Evolutionary conservation across 768 basidiomycete genomes (phyloP).

Genomic region (Cubamyces sp.): DNA sequence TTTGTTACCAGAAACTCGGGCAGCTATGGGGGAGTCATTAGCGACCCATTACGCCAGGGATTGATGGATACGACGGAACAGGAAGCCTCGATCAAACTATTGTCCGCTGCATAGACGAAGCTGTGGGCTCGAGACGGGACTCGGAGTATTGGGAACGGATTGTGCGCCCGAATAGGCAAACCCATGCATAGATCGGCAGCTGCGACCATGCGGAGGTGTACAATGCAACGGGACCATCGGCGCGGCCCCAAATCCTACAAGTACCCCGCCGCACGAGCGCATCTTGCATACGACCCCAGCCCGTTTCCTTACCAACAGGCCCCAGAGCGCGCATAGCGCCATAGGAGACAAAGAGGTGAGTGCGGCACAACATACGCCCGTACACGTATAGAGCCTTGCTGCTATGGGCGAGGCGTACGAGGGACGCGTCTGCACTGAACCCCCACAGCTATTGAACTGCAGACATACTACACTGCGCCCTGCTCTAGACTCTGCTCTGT

Average conservation of each 20-base stretch:
- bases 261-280: no score
- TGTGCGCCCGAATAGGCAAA: conserved; percentile 19
- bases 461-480: no score
- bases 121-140: conserved; percentile 15
- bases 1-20: conserved; percentile 22
- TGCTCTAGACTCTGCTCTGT: background rate
- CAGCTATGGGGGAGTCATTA: conserved; percentile 20
- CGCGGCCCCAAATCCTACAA: background rate
- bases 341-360: background rate
- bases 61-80: conserved; percentile 16
- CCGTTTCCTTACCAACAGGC: conserved; percentile 7
- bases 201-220: conserved; percentile 1
- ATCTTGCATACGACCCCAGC: no score
- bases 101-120: conserved; percentile 17
- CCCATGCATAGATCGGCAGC: conserved; percentile 3
- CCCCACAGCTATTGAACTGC: background rate
- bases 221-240: conserved; percentile 6
- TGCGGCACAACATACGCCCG: background rate
- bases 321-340: background rate
- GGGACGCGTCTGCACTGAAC: background rate
- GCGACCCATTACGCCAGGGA: conserved; percentile 1
- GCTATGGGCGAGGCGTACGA: background rate
- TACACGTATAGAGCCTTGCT: background rate
- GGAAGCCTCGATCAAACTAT: conserved; percentile 20
- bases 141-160: conserved; percentile 4